Evolutionary conservation across 805 yeast species (phyloP).

Genomic region (Monosporozyma yasuniensis): DNA sequence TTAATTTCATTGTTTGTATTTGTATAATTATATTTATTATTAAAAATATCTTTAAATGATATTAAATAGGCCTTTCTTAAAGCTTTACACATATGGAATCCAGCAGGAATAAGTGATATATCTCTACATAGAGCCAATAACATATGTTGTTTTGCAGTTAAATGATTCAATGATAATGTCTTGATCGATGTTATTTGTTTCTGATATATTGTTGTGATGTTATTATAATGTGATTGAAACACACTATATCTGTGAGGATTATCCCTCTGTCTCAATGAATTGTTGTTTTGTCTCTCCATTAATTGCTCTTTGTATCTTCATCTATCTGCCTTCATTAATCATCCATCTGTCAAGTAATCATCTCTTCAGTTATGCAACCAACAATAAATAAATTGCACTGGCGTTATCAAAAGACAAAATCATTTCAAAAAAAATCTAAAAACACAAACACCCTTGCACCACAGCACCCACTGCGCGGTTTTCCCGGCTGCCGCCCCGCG

Average conservation of each 20-base stretch:
- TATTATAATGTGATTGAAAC: neutral
- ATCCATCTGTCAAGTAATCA: too few species aligned
- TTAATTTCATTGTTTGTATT: neutral
- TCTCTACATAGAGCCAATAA: slow-evolving; percentile 72
- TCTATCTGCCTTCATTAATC: too few species aligned
- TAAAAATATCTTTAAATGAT: slow-evolving; percentile 6
- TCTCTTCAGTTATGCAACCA: too few species aligned
- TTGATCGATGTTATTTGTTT: neutral
- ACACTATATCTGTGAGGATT: neutral
- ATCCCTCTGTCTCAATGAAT: neutral
- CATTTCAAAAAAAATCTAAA: too few species aligned
- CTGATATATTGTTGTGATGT: neutral
- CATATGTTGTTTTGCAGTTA: slow-evolving; percentile 69
- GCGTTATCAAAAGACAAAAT: too few species aligned
- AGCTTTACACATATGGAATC: slow-evolving; percentile 43
- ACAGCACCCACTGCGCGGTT: too few species aligned
- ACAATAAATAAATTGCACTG: too few species aligned
- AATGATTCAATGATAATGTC: slow-evolving; percentile 51
- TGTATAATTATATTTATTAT: neutral
- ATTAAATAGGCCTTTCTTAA: slow-evolving; percentile 25
- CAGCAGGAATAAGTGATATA: slow-evolving; percentile 61
- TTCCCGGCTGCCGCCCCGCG: too few species aligned
- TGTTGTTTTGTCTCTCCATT: neutral
- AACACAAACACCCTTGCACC: too few species aligned
- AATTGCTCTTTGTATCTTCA: too few species aligned